Percentiles rank a stretch among this genome's conserved stretches.
Conservation (phyloP, 2,329 filamentous ascomycete species). For the Fusarium sp. region DNA sequence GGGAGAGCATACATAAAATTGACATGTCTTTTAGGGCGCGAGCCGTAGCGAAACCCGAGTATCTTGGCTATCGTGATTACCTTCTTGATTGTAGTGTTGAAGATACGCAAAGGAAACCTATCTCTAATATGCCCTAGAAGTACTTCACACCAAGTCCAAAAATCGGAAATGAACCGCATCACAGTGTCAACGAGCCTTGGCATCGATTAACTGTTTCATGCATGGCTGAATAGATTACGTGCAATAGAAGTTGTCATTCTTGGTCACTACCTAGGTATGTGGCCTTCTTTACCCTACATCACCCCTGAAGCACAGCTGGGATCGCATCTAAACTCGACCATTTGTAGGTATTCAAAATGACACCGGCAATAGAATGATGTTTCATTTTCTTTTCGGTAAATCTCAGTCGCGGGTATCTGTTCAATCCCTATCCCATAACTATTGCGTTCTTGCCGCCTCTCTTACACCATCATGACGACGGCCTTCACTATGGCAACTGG, state of each 20-base stretch:
- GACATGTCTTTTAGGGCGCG: background rate
- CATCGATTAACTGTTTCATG: background rate
- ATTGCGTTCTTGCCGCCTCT: background rate
- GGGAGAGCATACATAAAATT: constrained; percentile 19
- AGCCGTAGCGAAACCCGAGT: background rate
- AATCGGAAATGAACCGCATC: background rate
- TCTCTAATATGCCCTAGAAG: background rate
- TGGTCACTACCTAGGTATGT: background rate
- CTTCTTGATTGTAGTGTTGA: background rate
- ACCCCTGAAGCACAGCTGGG: background rate
- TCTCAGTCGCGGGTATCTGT: background rate
- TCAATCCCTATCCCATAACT: background rate
- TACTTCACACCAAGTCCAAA: background rate
- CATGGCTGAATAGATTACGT: background rate
- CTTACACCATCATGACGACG: background rate
- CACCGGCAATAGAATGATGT: background rate
- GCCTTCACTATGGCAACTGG: background rate
- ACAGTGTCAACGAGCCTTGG: background rate
- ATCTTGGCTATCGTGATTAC: background rate
- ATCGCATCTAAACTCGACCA: background rate
- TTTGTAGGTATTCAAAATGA: background rate
- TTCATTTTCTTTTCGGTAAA: background rate
- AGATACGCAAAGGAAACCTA: background rate
- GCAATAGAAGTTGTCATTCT: background rate
- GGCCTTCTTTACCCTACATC: background rate